Percentiles rank a stretch among this genome's conserved stretches.
Evolutionary conservation across 768 basidiomycete genomes (phyloP).

Genomic region (Russula sp.): DNA sequence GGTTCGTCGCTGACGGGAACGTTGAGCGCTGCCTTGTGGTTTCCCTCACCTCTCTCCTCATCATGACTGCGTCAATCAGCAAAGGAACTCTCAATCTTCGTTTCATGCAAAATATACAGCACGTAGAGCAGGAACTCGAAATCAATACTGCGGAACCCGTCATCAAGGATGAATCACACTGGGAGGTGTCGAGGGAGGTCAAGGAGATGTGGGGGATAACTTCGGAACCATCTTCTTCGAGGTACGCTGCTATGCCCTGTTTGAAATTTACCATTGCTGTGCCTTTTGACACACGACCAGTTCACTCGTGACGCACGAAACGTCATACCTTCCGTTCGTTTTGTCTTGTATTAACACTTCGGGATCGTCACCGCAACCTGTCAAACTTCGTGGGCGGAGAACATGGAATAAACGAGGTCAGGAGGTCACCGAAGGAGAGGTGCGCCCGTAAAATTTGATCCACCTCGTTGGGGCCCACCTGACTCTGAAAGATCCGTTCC

Average conservation of each 20-base stretch:
- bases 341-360: slow-evolving; percentile 22
- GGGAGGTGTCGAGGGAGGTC: slow-evolving; percentile 25
- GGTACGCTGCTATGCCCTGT: slow-evolving; percentile 9
- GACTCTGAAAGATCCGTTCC: slow-evolving; percentile 22
- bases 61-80: slow-evolving; percentile 25
- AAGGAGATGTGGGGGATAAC: slow-evolving; percentile 24
- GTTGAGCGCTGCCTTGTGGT: not conserved
- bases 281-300: slow-evolving; percentile 7
- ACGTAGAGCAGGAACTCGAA: not conserved
- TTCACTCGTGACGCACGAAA: slow-evolving; percentile 25
- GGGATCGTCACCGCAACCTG: slow-evolving; percentile 19
- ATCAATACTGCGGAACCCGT: not conserved
- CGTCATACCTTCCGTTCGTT: slow-evolving; percentile 30
- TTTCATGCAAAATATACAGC: slow-evolving; percentile 29
- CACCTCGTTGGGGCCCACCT: slow-evolving; percentile 3
- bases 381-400: slow-evolving; percentile 27
- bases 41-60: not conserved
- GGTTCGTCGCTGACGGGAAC: not conserved
- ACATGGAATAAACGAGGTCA: slow-evolving; percentile 31
- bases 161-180: slow-evolving; percentile 23
- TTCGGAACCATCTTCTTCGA: slow-evolving; percentile 8
- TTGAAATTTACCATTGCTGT: not conserved
- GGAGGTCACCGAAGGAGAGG: slow-evolving; percentile 26
- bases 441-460: not conserved
- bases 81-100: slow-evolving; percentile 29